A percentile compares a stretch with the other conserved stretches of the same genome.
phyloP scores from a whole-genome alignment of 345 rosid genomes.

The Citrus mangshanensis region DNA sequence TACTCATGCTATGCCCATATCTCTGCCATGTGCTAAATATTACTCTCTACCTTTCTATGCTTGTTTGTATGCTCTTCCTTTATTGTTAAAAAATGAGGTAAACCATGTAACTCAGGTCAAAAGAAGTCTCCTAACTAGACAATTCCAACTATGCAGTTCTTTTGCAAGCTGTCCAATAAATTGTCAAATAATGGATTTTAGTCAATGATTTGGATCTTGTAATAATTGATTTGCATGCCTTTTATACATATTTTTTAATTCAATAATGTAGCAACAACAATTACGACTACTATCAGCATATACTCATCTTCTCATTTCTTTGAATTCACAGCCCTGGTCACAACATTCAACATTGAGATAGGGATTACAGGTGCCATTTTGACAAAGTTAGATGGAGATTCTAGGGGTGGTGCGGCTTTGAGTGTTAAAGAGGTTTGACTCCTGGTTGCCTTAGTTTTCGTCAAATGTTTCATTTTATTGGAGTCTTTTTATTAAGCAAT shows the following conservation, averaged over 20 bases:
- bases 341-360: slow-evolving; percentile 92
- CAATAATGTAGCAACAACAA: neutral
- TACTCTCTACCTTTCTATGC: neutral
- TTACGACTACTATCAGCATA: neutral
- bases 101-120: neutral
- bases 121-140: neutral
- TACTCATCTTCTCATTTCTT: slow-evolving; percentile 3
- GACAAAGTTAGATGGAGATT: slow-evolving; percentile 98
- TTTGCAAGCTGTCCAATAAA: neutral
- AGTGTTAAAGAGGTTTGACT: slow-evolving; percentile 90
- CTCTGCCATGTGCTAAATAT: neutral
- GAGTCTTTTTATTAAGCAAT: neutral
- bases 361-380: slow-evolving; percentile 99
- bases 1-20: neutral
- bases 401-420: slow-evolving; percentile 99
- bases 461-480: neutral
- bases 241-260: neutral
- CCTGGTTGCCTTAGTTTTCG: slow-evolving; percentile 1
- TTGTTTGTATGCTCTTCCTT: too few species aligned
- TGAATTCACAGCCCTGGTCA: slow-evolving; percentile 70
- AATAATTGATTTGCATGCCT: neutral
- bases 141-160: neutral
- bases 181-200: neutral
- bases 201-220: neutral
- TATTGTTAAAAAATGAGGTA: neutral